Evolutionary conservation across 257 asterid genomes (phyloP).

Genomic region (Nicotiana otophora): DNA sequence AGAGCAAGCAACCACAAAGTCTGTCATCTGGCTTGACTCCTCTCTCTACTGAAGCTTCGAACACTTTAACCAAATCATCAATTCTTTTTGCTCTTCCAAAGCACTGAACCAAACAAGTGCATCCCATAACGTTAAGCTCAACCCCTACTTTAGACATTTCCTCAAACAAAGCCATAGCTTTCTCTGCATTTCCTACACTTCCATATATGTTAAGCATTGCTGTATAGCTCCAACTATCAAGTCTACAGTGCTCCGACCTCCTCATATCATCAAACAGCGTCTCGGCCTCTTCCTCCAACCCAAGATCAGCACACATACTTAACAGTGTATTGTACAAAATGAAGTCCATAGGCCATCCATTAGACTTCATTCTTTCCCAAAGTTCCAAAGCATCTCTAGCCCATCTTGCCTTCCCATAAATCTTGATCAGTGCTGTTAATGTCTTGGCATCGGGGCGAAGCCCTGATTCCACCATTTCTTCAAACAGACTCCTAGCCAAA

Average conservation of each 20-base stretch:
- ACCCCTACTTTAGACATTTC: constrained; percentile 56
- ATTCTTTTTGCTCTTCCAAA: constrained; percentile 68
- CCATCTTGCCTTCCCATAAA: constrained; percentile 94
- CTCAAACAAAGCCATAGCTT: constrained; percentile 73
- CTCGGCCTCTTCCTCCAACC: constrained; percentile 83
- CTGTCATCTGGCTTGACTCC: constrained; percentile 92
- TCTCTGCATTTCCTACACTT: constrained; percentile 68
- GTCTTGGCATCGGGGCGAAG: constrained; percentile 72
- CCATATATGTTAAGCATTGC: constrained; percentile 90
- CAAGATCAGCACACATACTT: constrained; percentile 97
- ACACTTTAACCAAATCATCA: constrained; percentile 69
- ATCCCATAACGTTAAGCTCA: constrained; percentile 83
- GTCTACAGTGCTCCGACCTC: constrained; percentile 43
- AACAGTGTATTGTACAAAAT: constrained; percentile 73
- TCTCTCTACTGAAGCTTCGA: constrained; percentile 34
- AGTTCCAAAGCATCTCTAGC: constrained; percentile 76
- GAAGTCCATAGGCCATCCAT: constrained; percentile 90
- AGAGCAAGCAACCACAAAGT: constrained; percentile 76
- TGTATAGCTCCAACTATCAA: constrained; percentile 84
- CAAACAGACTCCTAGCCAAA: constrained; percentile 74
- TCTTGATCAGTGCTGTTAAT: constrained; percentile 72
- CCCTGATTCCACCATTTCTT: constrained; percentile 84
- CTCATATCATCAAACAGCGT: constrained; percentile 72
- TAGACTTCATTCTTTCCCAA: constrained; percentile 79
- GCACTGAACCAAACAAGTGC: constrained; percentile 85